Percentiles rank a stretch among this genome's conserved stretches.
Conservation (phyloP, 495 filamentous ascomycete species). For the Cairneyella variabilis region DNA sequence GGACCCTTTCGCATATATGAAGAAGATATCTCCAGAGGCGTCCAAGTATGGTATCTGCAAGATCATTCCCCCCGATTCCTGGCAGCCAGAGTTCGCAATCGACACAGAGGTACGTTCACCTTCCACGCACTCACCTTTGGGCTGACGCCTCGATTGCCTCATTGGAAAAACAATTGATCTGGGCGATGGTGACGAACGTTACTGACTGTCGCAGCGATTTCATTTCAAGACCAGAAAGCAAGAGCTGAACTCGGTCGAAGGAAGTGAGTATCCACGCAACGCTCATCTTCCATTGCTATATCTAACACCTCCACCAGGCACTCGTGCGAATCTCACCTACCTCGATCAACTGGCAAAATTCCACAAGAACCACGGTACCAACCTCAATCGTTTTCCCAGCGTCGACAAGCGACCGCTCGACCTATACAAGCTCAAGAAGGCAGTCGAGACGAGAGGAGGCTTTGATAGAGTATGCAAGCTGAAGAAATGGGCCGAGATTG, state of each 20-base stretch:
- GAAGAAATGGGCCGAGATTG: conserved; percentile 99
- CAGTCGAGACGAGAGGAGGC: conserved; percentile 87
- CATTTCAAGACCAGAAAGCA: conserved; percentile 96
- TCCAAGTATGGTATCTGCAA: conserved; percentile 87
- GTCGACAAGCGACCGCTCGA: conserved; percentile 98
- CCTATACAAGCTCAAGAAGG: conserved; percentile 93
- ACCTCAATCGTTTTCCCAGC: conserved; percentile 88
- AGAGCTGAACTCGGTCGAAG: conserved; percentile 97
- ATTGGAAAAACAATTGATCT: too few species aligned
- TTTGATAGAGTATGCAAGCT: conserved; percentile 95
- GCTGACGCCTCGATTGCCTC: not conserved
- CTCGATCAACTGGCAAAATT: conserved; percentile 93
- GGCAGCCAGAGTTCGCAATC: conserved; percentile 93
- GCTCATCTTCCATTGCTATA: conserved; percentile 37
- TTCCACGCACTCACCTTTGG: not conserved
- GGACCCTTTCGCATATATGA: conserved; percentile 88
- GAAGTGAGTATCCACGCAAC: conserved; percentile 64
- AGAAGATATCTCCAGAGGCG: conserved; percentile 82
- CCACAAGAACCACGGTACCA: conserved; percentile 94
- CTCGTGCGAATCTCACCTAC: conserved; percentile 92
- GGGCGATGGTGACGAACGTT: too few species aligned
- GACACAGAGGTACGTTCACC: conserved; percentile 75
- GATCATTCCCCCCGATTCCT: conserved; percentile 87
- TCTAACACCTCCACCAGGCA: conserved; percentile 45
- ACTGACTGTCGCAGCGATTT: too few species aligned